Percentiles rank a stretch among this genome's conserved stretches.
These are phyloP conservation scores for Vaccinium darrowii DNA, from an alignment of 148 eudicot genomes.

Conservation along the genomic window DNA sequence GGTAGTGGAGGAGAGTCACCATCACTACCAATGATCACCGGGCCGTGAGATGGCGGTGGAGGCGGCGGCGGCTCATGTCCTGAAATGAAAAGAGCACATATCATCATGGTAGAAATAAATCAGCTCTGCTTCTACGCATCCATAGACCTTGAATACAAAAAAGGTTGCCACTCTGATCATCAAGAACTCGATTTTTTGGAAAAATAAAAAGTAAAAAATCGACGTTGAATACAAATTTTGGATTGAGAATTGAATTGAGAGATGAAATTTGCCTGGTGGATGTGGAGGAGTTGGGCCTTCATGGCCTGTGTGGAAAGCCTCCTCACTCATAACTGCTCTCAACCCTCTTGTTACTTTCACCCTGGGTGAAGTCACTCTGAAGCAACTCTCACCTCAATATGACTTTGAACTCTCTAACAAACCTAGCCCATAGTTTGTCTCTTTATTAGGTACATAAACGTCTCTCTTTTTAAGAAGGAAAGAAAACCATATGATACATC, in stretches of 20 bases:
- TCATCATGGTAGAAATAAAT: neutral
- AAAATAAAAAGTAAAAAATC: neutral
- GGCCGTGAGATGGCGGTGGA: neutral
- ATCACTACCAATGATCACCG: neutral
- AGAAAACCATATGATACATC: too few species aligned
- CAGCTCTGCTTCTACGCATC: neutral
- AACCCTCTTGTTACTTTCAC: neutral
- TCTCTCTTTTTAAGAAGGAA: too few species aligned
- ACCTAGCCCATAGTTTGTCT: neutral
- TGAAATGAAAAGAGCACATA: neutral
- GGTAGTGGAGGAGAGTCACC: neutral
- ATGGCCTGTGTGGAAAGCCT: neutral
- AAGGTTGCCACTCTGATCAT: neutral
- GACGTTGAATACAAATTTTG: neutral
- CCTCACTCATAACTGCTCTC: neutral
- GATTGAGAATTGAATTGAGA: neutral
- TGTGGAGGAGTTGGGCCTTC: neutral
- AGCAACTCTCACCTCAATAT: neutral
- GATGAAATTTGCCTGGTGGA: conserved; percentile 2
- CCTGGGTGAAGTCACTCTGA: neutral
- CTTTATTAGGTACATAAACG: neutral
- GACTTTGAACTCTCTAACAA: neutral
- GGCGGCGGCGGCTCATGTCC: conserved; percentile 3
- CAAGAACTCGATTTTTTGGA: neutral
- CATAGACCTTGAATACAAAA: neutral